Conservation (phyloP, 257 asterid species). For the Leptodermis oblonga region DNA sequence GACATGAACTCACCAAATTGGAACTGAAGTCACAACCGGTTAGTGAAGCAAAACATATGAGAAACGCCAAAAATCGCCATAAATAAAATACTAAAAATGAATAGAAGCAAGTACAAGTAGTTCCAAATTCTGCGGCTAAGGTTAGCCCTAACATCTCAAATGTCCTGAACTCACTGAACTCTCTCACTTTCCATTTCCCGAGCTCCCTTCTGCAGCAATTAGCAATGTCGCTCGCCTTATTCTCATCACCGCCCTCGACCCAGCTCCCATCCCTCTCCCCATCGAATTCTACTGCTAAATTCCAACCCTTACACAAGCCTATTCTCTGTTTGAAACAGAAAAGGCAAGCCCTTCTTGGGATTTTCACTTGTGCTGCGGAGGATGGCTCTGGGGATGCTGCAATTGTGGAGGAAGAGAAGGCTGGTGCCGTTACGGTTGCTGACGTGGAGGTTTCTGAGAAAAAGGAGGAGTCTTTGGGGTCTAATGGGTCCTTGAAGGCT, state of each 20-base stretch:
- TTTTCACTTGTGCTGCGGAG: slow-evolving; percentile 27
- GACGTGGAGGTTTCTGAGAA: slow-evolving; percentile 22
- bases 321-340: slow-evolving; percentile 26
- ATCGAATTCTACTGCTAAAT: slow-evolving; percentile 24
- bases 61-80: not conserved
- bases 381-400: slow-evolving; percentile 45
- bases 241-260: slow-evolving; percentile 42
- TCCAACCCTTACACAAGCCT: slow-evolving; percentile 29
- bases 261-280: slow-evolving; percentile 42
- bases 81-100: too few species aligned
- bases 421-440: not conserved
- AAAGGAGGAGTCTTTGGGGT: slow-evolving; percentile 30
- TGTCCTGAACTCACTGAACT: slow-evolving; percentile 13
- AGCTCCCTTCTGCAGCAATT: not conserved
- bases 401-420: slow-evolving; percentile 26
- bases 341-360: slow-evolving; percentile 26
- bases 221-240: slow-evolving; percentile 52
- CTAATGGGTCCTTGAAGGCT: slow-evolving; percentile 49
- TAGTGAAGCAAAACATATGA: not conserved
- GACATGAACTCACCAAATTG: too few species aligned
- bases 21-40: too few species aligned
- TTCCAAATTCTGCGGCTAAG: slow-evolving; percentile 36
- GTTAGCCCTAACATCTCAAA: slow-evolving; percentile 20
- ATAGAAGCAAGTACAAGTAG: not conserved
- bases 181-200: not conserved